Conservation (phyloP, 768 basidiomycete species). For the Trametes elegans region DNA sequence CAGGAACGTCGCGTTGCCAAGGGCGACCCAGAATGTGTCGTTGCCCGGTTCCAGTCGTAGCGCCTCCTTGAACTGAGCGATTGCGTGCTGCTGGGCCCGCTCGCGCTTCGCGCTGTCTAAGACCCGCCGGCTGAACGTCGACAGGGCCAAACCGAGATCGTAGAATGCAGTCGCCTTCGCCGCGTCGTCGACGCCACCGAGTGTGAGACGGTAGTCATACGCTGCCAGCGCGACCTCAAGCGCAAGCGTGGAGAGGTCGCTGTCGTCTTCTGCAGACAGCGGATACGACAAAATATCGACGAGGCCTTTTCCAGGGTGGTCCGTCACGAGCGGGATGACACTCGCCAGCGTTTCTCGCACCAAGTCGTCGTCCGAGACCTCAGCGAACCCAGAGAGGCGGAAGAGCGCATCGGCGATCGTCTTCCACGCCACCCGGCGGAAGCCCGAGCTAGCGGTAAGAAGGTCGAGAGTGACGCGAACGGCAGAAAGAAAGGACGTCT, state of each 20-base stretch:
- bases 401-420: constrained; percentile 72
- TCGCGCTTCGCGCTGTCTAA: constrained; percentile 32
- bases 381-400: constrained; percentile 53
- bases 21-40: constrained; percentile 75
- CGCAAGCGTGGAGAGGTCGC: constrained; percentile 30
- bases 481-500: constrained; percentile 66
- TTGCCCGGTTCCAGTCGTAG: constrained; percentile 71
- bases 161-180: constrained; percentile 62
- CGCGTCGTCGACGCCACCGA: constrained; percentile 51
- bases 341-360: constrained; percentile 36
- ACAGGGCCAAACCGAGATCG: constrained; percentile 68
- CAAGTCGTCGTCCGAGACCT: constrained; percentile 44
- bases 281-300: constrained; percentile 39
- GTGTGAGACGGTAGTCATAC: constrained; percentile 59
- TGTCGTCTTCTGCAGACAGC: constrained; percentile 18
- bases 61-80: constrained; percentile 63
- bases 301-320: constrained; percentile 42
- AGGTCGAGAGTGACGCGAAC: constrained; percentile 48
- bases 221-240: constrained; percentile 55
- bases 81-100: constrained; percentile 40
- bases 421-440: constrained; percentile 82
- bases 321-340: constrained; percentile 39
- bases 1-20: constrained; percentile 72
- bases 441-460: constrained; percentile 56
- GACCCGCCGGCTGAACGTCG: constrained; percentile 42